These are phyloP conservation scores for Botrytis elliptica DNA, from an alignment of 2,329 filamentous ascomycete species.

Conservation along the genomic window DNA sequence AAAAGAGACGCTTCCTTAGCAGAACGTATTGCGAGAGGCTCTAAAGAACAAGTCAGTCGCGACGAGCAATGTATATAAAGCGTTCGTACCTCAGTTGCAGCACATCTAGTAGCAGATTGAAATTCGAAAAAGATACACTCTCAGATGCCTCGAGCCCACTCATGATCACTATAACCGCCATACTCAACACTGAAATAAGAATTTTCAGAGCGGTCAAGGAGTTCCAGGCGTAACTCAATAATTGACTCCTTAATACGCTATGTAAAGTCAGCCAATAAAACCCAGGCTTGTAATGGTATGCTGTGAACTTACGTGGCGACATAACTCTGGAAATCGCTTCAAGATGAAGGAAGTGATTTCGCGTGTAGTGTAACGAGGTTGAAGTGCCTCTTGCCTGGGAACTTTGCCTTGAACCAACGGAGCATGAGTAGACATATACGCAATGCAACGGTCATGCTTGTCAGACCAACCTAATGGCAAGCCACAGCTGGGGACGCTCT, in stretches of 20 bases:
- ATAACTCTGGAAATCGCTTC: constrained; percentile 15
- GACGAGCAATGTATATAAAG: not conserved
- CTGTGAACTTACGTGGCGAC: not conserved
- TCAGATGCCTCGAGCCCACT: constrained; percentile 21
- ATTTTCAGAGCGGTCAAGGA: constrained; percentile 19
- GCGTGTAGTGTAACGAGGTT: constrained; percentile 5
- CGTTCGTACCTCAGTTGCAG: not conserved
- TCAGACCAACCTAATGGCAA: constrained; percentile 19
- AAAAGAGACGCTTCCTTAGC: not conserved
- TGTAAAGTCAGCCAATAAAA: not conserved
- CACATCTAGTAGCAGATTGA: constrained; percentile 3
- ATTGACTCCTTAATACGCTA: constrained; percentile 13
- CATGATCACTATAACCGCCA: constrained; percentile 17
- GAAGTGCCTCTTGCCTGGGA: constrained; percentile 9
- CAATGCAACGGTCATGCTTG: constrained; percentile 22
- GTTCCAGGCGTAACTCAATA: constrained; percentile 14
- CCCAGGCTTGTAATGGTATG: not conserved
- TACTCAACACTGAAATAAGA: constrained; percentile 20
- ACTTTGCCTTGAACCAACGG: constrained; percentile 17
- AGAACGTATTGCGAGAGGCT: not conserved
- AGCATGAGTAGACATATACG: constrained; percentile 22
- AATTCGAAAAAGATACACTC: not conserved
- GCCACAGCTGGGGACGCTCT: constrained; percentile 19
- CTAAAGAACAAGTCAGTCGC: not conserved
- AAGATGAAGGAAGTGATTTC: constrained; percentile 10